Conservation (phyloP, 2,329 filamentous ascomycete genomes). For the Penicillium glabrum region DNA sequence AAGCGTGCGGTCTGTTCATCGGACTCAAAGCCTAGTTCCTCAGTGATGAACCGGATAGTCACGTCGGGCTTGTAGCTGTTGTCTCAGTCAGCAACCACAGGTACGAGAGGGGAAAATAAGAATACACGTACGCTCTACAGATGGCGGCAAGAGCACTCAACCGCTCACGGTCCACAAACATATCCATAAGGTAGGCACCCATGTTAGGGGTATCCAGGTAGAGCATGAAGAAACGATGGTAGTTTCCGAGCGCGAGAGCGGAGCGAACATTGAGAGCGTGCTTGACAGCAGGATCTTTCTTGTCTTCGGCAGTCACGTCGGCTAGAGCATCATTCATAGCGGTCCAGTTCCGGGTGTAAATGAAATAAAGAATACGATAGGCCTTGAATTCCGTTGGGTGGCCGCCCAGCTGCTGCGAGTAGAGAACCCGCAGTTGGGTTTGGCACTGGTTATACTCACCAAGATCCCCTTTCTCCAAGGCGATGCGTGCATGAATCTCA, state of each 20-base stretch:
- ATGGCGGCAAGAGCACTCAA: conserved; percentile 87
- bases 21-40: conserved; percentile 93
- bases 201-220: conserved; percentile 94
- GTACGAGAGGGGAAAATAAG: neutral
- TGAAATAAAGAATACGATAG: conserved; percentile 99
- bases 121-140: conserved; percentile 79
- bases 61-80: conserved; percentile 87
- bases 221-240: conserved; percentile 95
- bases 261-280: conserved; percentile 91
- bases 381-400: conserved; percentile 96
- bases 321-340: conserved; percentile 97
- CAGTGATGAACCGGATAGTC: conserved; percentile 85
- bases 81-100: neutral
- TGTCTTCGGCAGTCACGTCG: conserved; percentile 98
- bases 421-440: conserved; percentile 91
- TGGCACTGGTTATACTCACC: conserved; percentile 99
- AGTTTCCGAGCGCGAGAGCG: conserved; percentile 88
- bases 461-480: conserved; percentile 95
- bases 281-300: conserved; percentile 77
- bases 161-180: conserved; percentile 94
- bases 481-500: conserved; percentile 95
- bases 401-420: conserved; percentile 81
- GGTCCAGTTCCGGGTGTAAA: conserved; percentile 96
- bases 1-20: conserved; percentile 90
- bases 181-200: conserved; percentile 98